These are phyloP conservation scores for Hypoxylon sp. DNA, from an alignment of 2,329 filamentous ascomycete species.

Conservation along the genomic window DNA sequence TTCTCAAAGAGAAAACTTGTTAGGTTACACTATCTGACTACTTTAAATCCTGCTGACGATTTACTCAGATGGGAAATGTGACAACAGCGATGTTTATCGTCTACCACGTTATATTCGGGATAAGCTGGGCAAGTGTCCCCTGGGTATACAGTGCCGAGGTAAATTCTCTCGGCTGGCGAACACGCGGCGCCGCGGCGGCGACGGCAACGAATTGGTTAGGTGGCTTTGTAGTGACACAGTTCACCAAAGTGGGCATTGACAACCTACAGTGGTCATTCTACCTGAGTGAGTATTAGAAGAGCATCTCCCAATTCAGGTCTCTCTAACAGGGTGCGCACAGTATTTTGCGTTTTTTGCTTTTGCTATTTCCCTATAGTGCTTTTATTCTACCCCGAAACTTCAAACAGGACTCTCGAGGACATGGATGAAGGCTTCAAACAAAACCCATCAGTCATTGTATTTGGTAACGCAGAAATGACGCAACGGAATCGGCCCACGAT, in stretches of 20 bases:
- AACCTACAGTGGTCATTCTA: constrained; percentile 61
- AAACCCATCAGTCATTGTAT: constrained; percentile 46
- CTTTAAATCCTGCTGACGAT: constrained; percentile 25
- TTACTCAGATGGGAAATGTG: constrained; percentile 56
- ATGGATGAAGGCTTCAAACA: constrained; percentile 48
- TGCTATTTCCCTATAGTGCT: constrained; percentile 58
- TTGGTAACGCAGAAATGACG: constrained; percentile 45
- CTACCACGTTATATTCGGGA: constrained; percentile 61
- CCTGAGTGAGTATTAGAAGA: constrained; percentile 53
- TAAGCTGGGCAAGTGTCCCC: constrained; percentile 54
- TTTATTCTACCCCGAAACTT: constrained; percentile 63
- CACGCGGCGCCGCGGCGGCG: constrained; percentile 60
- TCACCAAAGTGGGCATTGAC: constrained; percentile 61
- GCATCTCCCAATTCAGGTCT: neutral
- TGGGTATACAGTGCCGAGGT: constrained; percentile 62
- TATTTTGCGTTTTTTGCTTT: constrained; percentile 50
- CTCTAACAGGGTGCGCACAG: constrained; percentile 34
- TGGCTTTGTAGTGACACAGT: constrained; percentile 61
- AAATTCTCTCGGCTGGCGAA: constrained; percentile 60
- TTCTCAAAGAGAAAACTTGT: constrained; percentile 49
- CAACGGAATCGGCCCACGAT: constrained; percentile 39
- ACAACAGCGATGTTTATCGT: constrained; percentile 61
- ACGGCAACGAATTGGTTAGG: constrained; percentile 63
- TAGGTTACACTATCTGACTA: constrained; percentile 24
- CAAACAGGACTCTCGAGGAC: constrained; percentile 68